These are phyloP conservation scores for Zygoascus hellenicus DNA, from an alignment of 1,139 yeast genomes.

Conservation along the genomic window DNA sequence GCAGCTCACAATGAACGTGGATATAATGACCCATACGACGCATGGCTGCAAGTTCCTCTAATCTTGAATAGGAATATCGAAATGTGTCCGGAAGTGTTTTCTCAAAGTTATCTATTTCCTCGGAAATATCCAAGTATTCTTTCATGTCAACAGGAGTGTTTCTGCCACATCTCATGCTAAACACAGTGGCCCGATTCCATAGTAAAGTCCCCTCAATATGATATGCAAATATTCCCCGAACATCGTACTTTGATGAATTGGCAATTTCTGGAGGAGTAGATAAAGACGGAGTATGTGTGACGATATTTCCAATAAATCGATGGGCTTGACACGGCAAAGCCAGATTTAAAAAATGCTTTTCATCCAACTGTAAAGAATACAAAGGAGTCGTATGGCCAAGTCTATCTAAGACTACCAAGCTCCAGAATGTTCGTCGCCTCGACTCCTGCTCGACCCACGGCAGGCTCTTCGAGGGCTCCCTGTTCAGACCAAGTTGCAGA, in stretches of 20 bases:
- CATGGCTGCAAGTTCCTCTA: conserved; percentile 20
- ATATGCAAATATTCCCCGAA: conserved; percentile 27
- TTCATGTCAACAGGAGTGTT: conserved; percentile 1
- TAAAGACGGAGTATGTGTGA: conserved; percentile 24
- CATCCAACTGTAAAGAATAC: conserved; percentile 26
- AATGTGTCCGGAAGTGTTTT: conserved; percentile 21
- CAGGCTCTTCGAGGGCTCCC: conserved; percentile 24
- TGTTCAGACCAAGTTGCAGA: conserved; percentile 30
- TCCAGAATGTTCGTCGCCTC: conserved; percentile 36
- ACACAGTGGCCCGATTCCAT: conserved; percentile 26
- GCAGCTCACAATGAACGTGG: conserved; percentile 26
- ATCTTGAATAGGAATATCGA: conserved; percentile 22
- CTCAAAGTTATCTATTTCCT: conserved; percentile 7
- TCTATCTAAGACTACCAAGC: conserved; percentile 34
- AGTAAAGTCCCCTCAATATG: conserved; percentile 29
- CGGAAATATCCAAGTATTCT: conserved; percentile 1
- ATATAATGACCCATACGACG: conserved; percentile 25
- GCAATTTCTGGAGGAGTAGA: conserved; percentile 23
- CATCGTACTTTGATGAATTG: conserved; percentile 13
- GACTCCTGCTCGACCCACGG: conserved; percentile 34
- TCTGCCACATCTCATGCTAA: conserved; percentile 3
- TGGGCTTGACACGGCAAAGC: conserved; percentile 33
- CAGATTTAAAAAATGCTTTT: conserved; percentile 20
- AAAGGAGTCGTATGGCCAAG: conserved; percentile 35
- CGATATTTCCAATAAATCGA: conserved; percentile 27